A percentile compares a stretch with the other conserved stretches of the same genome.
Conservation (phyloP, 495 filamentous ascomycete species). For the Physcia stellaris region DNA sequence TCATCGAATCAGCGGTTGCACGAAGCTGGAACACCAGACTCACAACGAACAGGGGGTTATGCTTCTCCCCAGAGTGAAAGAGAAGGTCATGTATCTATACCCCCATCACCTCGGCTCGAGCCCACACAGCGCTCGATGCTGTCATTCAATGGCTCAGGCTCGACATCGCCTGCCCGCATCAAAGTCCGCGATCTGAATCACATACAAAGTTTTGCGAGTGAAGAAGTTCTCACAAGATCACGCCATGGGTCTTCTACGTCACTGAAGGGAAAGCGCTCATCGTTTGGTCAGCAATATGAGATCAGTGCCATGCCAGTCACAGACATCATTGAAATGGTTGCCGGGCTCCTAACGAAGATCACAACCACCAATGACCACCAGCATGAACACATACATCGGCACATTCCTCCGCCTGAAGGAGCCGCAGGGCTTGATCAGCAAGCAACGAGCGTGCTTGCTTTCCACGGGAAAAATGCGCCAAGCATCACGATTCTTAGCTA, state of each 20-base stretch:
- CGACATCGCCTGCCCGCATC: slow-evolving; percentile 60
- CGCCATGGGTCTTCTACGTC: slow-evolving; percentile 25
- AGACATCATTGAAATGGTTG: slow-evolving; percentile 99
- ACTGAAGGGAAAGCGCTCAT: slow-evolving; percentile 26
- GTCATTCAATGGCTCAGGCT: slow-evolving; percentile 37
- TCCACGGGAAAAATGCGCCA: slow-evolving; percentile 97
- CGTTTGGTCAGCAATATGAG: slow-evolving; percentile 53
- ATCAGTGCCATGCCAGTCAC: slow-evolving; percentile 96
- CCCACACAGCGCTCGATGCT: slow-evolving; percentile 37
- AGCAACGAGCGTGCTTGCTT: slow-evolving; percentile 88
- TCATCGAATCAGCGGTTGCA: slow-evolving; percentile 8
- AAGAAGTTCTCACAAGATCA: slow-evolving; percentile 46
- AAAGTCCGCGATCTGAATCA: slow-evolving; percentile 75
- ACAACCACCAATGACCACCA: slow-evolving; percentile 93
- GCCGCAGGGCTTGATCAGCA: slow-evolving; percentile 56
- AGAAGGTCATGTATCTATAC: slow-evolving; percentile 20
- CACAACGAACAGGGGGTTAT: slow-evolving; percentile 8
- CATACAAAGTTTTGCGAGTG: slow-evolving; percentile 75
- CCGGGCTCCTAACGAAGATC: slow-evolving; percentile 94
- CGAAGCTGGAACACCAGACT: neutral
- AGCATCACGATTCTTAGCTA: slow-evolving; percentile 97
- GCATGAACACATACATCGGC: slow-evolving; percentile 65
- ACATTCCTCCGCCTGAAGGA: slow-evolving; percentile 53
- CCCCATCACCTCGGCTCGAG: slow-evolving; percentile 38
- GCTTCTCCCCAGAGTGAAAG: slow-evolving; percentile 4